Base-by-base conservation (phyloP, 2,329 filamentous ascomycete genomes). In the Ceratocystis cubensis region DNA sequence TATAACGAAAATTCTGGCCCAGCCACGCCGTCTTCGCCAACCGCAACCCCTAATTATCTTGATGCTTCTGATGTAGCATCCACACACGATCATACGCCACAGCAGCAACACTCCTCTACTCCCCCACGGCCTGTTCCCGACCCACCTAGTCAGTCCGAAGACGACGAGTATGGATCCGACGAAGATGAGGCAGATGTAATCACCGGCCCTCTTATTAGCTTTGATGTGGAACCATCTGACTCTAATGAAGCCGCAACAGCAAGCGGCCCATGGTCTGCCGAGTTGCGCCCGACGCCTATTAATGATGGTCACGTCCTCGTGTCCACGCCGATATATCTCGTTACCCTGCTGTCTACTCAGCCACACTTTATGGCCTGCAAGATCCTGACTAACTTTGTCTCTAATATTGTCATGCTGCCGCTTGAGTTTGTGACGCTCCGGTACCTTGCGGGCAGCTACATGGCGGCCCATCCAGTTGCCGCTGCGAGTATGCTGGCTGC, bases 181-280 rank as follows among this genome's bases (percentile, higher is more conserved):
- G 82, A 84, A 65, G 82, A 84, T 62, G 82, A 82, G 17, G 75
- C 80, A 15, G 82, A 83, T 61, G 77, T 79, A 61, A 75, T 84
- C 28, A 82, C 79, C 65, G 79, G 82, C 1, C 84, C 82, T 0
- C 74, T 85, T 4, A 84, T 85, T 64, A 84, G 81, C 69, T 84
- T 85, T 66, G 83, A 85, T 66, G 82, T 85, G 33, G 83, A 85
- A 69, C 80, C 82, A 0, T 80, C 78, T 2, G 82, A 84, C 61
- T 75, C 80, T 0, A 78, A 76, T 2, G 80, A 82, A 61, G 76
- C 77, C 2, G 79, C 79, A 1, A 75, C 79, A 1, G 82, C 81
- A 15, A 59, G 61, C 1, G 67, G 67, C 3, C 72, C 82, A 1
- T 85, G 83, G 83, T 82, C 81, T 3, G 82, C 83, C 13, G 83